Percentiles rank a stretch among this genome's conserved stretches.
Evolutionary conservation across 2,329 filamentous ascomycete genomes (phyloP).

Genomic region (Ophiostoma himal-ulmi): DNA sequence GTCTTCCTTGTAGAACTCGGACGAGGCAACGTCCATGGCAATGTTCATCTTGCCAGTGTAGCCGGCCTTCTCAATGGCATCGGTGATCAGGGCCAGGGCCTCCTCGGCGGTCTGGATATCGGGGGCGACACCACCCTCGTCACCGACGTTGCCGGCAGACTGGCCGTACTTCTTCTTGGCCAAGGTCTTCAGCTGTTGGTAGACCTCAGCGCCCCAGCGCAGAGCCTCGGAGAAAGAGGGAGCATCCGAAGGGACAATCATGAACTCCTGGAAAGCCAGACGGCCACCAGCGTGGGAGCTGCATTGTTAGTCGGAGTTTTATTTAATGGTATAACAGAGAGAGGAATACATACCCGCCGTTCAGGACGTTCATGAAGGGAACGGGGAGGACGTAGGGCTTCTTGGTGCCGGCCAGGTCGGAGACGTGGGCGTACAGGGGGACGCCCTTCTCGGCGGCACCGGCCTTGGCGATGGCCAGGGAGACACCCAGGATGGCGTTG

Average conservation of each 20-base stretch:
- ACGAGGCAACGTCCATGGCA: constrained; percentile 97
- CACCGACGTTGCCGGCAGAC: constrained; percentile 96
- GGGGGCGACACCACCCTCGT: constrained; percentile 98
- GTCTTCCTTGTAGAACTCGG: constrained; percentile 97
- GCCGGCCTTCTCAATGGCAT: constrained; percentile 88
- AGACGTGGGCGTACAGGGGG: constrained; percentile 81
- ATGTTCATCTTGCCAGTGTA: constrained; percentile 97
- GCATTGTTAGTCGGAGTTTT: constrained; percentile 2
- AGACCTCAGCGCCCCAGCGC: constrained; percentile 94
- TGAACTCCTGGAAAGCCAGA: constrained; percentile 93
- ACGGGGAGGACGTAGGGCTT: constrained; percentile 87
- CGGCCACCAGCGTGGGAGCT: constrained; percentile 95
- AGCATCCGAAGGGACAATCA: constrained; percentile 83
- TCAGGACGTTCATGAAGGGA: constrained; percentile 90
- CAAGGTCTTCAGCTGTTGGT: constrained; percentile 93
- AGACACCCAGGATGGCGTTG: constrained; percentile 84
- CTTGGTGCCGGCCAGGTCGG: constrained; percentile 81
- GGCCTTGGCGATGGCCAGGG: constrained; percentile 78
- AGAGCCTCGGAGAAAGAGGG: constrained; percentile 92
- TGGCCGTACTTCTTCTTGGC: constrained; percentile 99
- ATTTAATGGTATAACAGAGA: neutral
- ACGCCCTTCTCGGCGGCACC: constrained; percentile 84
- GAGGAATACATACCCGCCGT: constrained; percentile 52
- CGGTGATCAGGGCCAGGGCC: constrained; percentile 91
- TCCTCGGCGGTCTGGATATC: constrained; percentile 97